These are phyloP conservation scores for Hanseniaspora lindneri DNA, from an alignment of 805 yeast genomes.

Conservation along the genomic window DNA sequence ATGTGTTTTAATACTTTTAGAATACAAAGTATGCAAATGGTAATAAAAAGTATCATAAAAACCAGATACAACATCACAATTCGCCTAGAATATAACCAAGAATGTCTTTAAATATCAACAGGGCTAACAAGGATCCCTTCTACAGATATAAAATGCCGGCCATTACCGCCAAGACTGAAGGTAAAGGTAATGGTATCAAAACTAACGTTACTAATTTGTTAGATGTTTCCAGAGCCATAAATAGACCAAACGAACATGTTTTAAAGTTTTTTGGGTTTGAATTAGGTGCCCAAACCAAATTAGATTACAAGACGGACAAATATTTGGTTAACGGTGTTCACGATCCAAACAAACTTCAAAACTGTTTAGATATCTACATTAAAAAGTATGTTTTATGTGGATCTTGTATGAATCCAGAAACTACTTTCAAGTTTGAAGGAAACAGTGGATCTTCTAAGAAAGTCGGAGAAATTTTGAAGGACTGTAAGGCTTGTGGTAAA, in stretches of 20 bases:
- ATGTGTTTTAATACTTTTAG: too few relatives aligned
- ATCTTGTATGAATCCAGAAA: conserved; percentile 93
- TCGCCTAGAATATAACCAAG: too few relatives aligned
- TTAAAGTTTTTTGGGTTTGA: conserved; percentile 93
- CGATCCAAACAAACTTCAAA: conserved; percentile 82
- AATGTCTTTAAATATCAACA: conserved; percentile 90
- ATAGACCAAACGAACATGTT: conserved; percentile 84
- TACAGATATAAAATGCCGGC: conserved; percentile 99
- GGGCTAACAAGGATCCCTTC: conserved; percentile 95
- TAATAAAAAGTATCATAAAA: too few relatives aligned
- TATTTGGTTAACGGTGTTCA: conserved; percentile 91
- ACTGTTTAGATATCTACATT: conserved; percentile 87
- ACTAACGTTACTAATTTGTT: conserved; percentile 82
- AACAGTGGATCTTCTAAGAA: conserved; percentile 33
- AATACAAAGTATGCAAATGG: too few relatives aligned
- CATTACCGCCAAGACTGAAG: conserved; percentile 92
- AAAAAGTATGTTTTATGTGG: conserved; percentile 86
- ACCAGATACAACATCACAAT: too few relatives aligned
- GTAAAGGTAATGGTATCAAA: conserved; percentile 98
- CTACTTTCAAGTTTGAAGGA: conserved; percentile 57
- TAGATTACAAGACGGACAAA: conserved; percentile 69
- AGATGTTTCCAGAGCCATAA: conserved; percentile 89
- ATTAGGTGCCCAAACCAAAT: conserved; percentile 89
- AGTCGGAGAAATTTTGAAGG: conserved; percentile 66
- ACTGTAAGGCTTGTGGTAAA: conserved; percentile 97